Evolutionary conservation across 176 grass and related monocot genomes (phyloP).

Genomic region (Oryza brachyantha): DNA sequence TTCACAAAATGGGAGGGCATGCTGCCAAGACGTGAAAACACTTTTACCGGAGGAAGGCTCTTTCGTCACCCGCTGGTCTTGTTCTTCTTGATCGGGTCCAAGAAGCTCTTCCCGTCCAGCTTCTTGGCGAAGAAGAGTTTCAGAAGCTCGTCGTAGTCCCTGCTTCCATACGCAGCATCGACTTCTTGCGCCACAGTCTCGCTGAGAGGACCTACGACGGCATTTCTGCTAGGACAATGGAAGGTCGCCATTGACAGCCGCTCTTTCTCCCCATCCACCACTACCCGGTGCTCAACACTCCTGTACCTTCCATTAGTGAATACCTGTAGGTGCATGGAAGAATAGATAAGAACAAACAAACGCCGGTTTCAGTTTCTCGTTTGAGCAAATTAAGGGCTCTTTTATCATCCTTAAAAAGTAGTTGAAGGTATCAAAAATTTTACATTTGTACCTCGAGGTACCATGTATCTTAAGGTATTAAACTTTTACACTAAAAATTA

Average conservation of each 20-base stretch:
- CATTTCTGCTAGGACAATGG: slow-evolving; percentile 38
- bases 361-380: too few species aligned
- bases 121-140: slow-evolving; percentile 35
- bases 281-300: slow-evolving; percentile 46
- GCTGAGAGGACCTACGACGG: slow-evolving; percentile 30
- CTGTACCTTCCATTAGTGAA: slow-evolving; percentile 47
- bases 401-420: too few species aligned
- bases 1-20: too few species aligned
- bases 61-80: too few species aligned
- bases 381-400: too few species aligned
- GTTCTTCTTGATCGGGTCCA: slow-evolving; percentile 15
- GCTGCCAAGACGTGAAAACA: too few species aligned
- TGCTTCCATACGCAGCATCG: not conserved
- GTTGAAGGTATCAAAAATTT: too few species aligned
- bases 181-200: slow-evolving; percentile 7
- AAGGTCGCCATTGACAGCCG: slow-evolving; percentile 52
- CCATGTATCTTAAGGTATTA: too few species aligned
- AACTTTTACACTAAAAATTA: too few species aligned
- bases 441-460: too few species aligned
- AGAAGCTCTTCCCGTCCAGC: slow-evolving; percentile 37
- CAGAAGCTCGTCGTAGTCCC: slow-evolving; percentile 15
- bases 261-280: slow-evolving; percentile 32
- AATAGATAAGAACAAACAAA: not conserved
- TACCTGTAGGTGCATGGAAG: slow-evolving; percentile 30
- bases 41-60: too few species aligned